Evolutionary conservation across 2,329 filamentous ascomycete genomes (phyloP).

Genomic region (Oidium heveae): DNA sequence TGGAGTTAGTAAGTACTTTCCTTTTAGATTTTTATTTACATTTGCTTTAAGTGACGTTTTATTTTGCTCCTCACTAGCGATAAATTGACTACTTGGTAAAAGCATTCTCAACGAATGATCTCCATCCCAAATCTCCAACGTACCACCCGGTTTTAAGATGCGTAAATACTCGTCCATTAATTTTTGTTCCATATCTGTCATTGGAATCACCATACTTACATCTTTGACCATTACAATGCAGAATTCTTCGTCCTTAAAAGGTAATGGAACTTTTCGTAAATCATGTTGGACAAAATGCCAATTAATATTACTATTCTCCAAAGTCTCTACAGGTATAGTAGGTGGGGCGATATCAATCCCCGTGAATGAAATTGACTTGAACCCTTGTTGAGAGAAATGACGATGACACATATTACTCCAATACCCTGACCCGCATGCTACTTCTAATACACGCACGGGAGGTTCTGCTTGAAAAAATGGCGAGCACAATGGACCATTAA

Average conservation of each 20-base stretch:
- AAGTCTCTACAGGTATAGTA: constrained; percentile 16
- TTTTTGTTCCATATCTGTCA: constrained; percentile 25
- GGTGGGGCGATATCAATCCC: constrained; percentile 61
- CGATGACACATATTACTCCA: constrained; percentile 80
- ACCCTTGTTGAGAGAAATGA: constrained; percentile 44
- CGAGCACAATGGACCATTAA: constrained; percentile 56
- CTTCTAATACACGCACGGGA: constrained; percentile 55
- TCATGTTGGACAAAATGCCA: constrained; percentile 84
- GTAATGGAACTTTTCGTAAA: constrained; percentile 47
- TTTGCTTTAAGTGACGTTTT: constrained; percentile 27
- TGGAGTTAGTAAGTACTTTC: constrained; percentile 59
- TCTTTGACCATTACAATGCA: constrained; percentile 81
- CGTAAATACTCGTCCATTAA: constrained; percentile 51
- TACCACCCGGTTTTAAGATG: constrained; percentile 51
- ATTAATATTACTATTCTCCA: constrained; percentile 37
- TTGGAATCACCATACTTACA: constrained; percentile 38
- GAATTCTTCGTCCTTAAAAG: constrained; percentile 57
- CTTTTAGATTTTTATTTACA: constrained; percentile 40
- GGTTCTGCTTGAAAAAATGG: constrained; percentile 38
- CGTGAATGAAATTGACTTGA: constrained; percentile 48
- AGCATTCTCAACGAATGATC: constrained; percentile 68
- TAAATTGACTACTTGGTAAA: constrained; percentile 39
- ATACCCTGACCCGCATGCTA: constrained; percentile 69
- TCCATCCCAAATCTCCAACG: constrained; percentile 71
- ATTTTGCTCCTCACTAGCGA: constrained; percentile 10